Conservation (phyloP, 2,329 filamentous ascomycete species). For the Epicoccum sorghinum region DNA sequence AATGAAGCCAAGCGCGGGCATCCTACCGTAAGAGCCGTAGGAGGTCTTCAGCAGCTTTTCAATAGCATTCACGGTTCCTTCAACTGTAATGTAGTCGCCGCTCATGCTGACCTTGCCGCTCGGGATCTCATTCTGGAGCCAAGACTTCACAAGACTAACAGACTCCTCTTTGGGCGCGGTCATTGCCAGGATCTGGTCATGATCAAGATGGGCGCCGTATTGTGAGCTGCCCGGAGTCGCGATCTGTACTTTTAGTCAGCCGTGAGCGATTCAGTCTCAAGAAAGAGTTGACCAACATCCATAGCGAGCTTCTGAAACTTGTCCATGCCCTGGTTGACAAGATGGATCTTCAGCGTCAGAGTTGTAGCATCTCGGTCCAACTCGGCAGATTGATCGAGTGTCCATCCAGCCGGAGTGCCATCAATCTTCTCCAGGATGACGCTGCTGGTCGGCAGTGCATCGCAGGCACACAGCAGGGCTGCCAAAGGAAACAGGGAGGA, state of each 20-base stretch:
- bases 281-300: slow-evolving; percentile 14
- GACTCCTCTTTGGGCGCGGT: slow-evolving; percentile 58
- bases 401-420: slow-evolving; percentile 20
- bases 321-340: slow-evolving; percentile 27
- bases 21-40: slow-evolving; percentile 50
- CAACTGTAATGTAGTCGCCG: slow-evolving; percentile 60
- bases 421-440: slow-evolving; percentile 24
- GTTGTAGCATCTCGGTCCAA: slow-evolving; percentile 23
- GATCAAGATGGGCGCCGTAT: slow-evolving; percentile 59
- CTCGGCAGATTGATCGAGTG: slow-evolving; percentile 17
- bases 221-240: slow-evolving; percentile 58
- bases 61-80: slow-evolving; percentile 54
- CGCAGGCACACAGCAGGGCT: slow-evolving; percentile 2
- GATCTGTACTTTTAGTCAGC: slow-evolving; percentile 31
- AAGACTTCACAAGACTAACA: slow-evolving; percentile 57
- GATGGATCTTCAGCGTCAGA: slow-evolving; percentile 27
- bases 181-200: slow-evolving; percentile 56
- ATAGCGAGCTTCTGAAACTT: slow-evolving; percentile 28
- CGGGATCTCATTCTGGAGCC: slow-evolving; percentile 57
- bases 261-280: neutral
- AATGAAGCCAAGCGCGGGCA: neutral
- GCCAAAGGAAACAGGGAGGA: slow-evolving; percentile 1
- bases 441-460: slow-evolving; percentile 23
- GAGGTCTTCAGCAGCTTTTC: slow-evolving; percentile 57
- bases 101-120: slow-evolving; percentile 54